Base-by-base conservation (phyloP, 2,329 filamentous ascomycete genomes). In the Aspergillus sp. region DNA sequence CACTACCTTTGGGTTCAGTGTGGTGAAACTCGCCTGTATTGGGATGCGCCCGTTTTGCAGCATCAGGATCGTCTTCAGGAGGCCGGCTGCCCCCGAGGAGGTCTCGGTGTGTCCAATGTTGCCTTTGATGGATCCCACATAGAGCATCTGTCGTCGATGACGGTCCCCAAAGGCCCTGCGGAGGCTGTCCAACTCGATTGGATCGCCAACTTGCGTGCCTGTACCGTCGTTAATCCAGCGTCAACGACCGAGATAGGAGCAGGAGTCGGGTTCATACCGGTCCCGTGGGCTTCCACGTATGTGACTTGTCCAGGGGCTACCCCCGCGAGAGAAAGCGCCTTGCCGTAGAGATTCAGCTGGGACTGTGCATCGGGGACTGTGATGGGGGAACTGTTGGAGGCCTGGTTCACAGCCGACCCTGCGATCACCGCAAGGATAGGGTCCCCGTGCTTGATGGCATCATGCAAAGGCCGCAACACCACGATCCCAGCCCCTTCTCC, bases 211-310 rank as follows among this genome's bases (percentile, higher is more conserved):
- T 69, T 94, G 89, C 0, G 89, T 95, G 30, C n/a, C n/a, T n/a
- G n/a, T n/a, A n/a, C n/a, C n/a, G n/a, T n/a, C n/a, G n/a, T n/a
- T n/a, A n/a, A n/a, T n/a, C n/a, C n/a, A n/a, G n/a, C n/a, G n/a
- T n/a, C n/a, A n/a, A n/a, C n/a, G n/a, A n/a, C n/a, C n/a, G n/a
- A n/a, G n/a, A n/a, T n/a, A n/a, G n/a, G n/a, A n/a, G n/a, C n/a
- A n/a, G n/a, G n/a, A n/a, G n/a, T n/a, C n/a, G n/a, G n/a, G n/a
- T n/a, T n/a, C n/a, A n/a, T n/a, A n/a, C 90, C 90, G 2, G 90
- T 95, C 14, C 89, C 90, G 68, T 95, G 90, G 85, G 94, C 90
- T 72, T 95, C 90, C 8, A 95, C 85, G 64, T 93, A 94, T 70
- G 85, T 85, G 46, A 95, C 81, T 57, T 92, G 87, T 46, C 85